Evolutionary conservation across 495 filamentous ascomycete genomes (phyloP).

Genomic region (Aspergillus cristatus): DNA sequence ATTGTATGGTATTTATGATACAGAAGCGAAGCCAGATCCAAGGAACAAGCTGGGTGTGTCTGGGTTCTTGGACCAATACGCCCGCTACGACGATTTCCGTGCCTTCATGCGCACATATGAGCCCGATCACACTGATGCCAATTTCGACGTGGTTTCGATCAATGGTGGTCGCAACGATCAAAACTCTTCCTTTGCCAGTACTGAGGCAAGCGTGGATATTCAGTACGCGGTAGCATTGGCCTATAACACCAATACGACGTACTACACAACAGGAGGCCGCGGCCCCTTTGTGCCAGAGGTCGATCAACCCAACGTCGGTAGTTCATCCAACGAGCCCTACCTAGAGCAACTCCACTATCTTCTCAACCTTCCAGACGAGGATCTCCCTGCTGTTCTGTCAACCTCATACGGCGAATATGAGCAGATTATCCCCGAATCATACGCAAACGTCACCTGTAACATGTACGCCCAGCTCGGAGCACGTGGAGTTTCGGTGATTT

Average conservation of each 20-base stretch:
- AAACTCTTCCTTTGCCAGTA: conserved; percentile 17
- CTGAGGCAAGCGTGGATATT: conserved; percentile 64
- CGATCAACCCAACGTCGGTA: conserved; percentile 26
- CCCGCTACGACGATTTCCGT: conserved; percentile 47
- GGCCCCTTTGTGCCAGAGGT: conserved; percentile 48
- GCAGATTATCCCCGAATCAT: conserved; percentile 45
- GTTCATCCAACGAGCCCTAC: conserved; percentile 70
- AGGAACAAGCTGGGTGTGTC: conserved; percentile 53
- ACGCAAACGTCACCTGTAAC: conserved; percentile 58
- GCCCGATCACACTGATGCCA: conserved; percentile 41
- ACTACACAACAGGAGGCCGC: conserved; percentile 58
- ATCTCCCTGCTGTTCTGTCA: conserved; percentile 64
- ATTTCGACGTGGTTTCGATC: conserved; percentile 54
- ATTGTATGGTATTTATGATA: conserved; percentile 50
- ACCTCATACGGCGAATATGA: conserved; percentile 56
- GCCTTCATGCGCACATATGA: conserved; percentile 43
- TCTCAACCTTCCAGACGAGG: conserved; percentile 45
- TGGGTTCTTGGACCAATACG: conserved; percentile 60
- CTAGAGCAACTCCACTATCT: conserved; percentile 70
- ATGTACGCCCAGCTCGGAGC: conserved; percentile 64
- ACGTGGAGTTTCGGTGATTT: conserved; percentile 62
- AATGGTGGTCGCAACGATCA: conserved; percentile 52
- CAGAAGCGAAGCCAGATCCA: conserved; percentile 20
- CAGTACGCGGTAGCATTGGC: conserved; percentile 58
- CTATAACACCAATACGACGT: conserved; percentile 48